phyloP scores from a whole-genome alignment of 176 grass and related monocot species.

The Phragmites australis region DNA sequence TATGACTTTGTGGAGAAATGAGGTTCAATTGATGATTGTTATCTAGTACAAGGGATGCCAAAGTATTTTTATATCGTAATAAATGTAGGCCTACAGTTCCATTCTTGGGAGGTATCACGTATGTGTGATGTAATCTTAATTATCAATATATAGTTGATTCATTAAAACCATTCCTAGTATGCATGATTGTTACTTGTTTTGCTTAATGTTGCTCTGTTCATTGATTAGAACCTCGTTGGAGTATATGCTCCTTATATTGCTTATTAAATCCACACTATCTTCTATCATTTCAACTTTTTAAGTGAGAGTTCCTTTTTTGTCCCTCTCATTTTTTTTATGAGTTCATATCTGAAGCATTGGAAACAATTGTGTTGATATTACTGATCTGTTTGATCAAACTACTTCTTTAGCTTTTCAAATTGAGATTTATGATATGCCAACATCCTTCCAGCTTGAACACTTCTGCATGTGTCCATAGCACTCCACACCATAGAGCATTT shows the following conservation, averaged over 20 bases:
- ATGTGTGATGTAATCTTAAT: not conserved
- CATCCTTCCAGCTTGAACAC: not conserved
- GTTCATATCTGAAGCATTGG: not conserved
- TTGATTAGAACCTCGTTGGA: not conserved
- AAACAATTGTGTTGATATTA: not conserved
- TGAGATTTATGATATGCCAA: not conserved
- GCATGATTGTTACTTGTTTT: too few relatives aligned
- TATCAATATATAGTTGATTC: not conserved
- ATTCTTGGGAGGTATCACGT: not conserved
- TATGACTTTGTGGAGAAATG: conserved; percentile 9
- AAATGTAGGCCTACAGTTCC: not conserved
- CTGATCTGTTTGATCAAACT: not conserved
- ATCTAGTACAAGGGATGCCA: not conserved
- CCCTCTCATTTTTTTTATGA: not conserved
- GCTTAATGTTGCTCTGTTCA: not conserved
- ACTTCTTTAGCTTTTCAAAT: not conserved
- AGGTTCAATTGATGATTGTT: not conserved
- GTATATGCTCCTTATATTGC: not conserved
- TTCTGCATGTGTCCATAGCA: not conserved
- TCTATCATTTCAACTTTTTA: not conserved
- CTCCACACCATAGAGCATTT: not conserved
- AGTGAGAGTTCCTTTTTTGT: not conserved
- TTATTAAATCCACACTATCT: not conserved
- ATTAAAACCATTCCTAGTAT: not conserved
- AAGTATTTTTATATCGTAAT: not conserved